These are phyloP conservation scores for Athelia sp. DNA, from an alignment of 1,284 basidiomycete species.

Conservation along the genomic window DNA sequence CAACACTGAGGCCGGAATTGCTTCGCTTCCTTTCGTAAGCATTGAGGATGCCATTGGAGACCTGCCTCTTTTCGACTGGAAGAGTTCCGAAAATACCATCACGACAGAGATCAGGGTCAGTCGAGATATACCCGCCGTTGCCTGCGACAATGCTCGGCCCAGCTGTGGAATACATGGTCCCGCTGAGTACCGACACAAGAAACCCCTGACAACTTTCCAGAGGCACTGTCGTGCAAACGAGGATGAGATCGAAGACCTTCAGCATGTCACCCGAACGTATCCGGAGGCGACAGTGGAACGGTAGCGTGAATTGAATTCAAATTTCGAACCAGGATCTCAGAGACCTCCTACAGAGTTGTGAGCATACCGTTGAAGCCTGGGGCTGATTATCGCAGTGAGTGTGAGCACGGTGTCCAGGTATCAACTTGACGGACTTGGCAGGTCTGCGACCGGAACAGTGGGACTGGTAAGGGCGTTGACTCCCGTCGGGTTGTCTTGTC, in stretches of 20 bases:
- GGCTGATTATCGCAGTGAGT: slow-evolving; percentile 55
- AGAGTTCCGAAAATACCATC: slow-evolving; percentile 11
- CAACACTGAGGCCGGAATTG: slow-evolving; percentile 38
- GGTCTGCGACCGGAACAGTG: slow-evolving; percentile 31
- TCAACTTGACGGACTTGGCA: slow-evolving; percentile 11
- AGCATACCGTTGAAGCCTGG: slow-evolving; percentile 44
- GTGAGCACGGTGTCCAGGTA: no score
- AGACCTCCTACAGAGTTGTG: slow-evolving; percentile 34
- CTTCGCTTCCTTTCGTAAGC: slow-evolving; percentile 48
- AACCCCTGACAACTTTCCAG: slow-evolving; percentile 51
- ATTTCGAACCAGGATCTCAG: not conserved
- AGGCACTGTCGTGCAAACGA: not conserved
- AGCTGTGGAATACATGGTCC: slow-evolving; percentile 13
- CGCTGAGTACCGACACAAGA: slow-evolving; percentile 33
- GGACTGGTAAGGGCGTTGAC: slow-evolving; percentile 33
- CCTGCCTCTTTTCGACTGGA: slow-evolving; percentile 66
- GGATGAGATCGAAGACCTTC: slow-evolving; percentile 38
- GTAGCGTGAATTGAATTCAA: slow-evolving; percentile 20
- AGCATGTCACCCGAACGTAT: slow-evolving; percentile 39
- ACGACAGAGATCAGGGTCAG: not conserved
- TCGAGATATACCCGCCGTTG: slow-evolving; percentile 16
- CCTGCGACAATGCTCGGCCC: slow-evolving; percentile 39
- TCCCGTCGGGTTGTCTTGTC: not conserved
- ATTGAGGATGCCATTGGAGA: slow-evolving; percentile 68
- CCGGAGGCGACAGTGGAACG: slow-evolving; percentile 32